These are phyloP conservation scores for Ganoderma meredithae DNA, from an alignment of 1,284 basidiomycete species.

Conservation along the genomic window DNA sequence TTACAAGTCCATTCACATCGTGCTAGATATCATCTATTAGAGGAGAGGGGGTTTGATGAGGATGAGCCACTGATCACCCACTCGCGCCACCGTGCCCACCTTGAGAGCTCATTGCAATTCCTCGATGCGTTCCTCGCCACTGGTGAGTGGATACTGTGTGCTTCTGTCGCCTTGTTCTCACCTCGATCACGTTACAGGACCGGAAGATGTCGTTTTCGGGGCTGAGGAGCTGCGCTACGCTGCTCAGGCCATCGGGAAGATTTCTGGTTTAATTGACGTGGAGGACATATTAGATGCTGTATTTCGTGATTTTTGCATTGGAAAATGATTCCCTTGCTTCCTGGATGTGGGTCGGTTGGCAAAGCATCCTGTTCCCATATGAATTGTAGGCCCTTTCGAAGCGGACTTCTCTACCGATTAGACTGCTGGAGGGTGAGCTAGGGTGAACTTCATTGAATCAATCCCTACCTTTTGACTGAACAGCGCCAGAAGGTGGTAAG, in stretches of 20 bases:
- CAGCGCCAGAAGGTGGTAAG: neutral
- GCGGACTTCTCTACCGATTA: no score
- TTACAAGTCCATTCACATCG: neutral
- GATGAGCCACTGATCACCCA: constrained; percentile 78
- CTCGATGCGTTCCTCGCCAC: constrained; percentile 72
- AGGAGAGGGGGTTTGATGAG: constrained; percentile 35
- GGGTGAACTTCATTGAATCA: neutral
- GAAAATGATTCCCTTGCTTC: constrained; percentile 58
- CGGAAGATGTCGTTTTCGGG: constrained; percentile 75
- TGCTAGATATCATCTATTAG: constrained; percentile 47
- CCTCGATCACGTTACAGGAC: constrained; percentile 37
- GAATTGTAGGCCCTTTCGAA: neutral
- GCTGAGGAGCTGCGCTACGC: constrained; percentile 90
- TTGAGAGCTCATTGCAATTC: constrained; percentile 70
- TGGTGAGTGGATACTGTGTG: constrained; percentile 47
- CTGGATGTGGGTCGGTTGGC: neutral
- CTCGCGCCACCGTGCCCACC: constrained; percentile 78
- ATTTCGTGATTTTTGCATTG: constrained; percentile 88
- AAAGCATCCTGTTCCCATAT: neutral
- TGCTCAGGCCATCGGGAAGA: constrained; percentile 78
- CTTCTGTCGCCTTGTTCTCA: constrained; percentile 14
- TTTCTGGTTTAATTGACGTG: constrained; percentile 76
- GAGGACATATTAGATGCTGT: constrained; percentile 85
- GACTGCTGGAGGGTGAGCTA: neutral
- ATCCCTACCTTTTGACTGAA: no score